Evolutionary conservation across 2,329 filamentous ascomycete genomes (phyloP).

Genomic region (Aspergillus carbonarius): DNA sequence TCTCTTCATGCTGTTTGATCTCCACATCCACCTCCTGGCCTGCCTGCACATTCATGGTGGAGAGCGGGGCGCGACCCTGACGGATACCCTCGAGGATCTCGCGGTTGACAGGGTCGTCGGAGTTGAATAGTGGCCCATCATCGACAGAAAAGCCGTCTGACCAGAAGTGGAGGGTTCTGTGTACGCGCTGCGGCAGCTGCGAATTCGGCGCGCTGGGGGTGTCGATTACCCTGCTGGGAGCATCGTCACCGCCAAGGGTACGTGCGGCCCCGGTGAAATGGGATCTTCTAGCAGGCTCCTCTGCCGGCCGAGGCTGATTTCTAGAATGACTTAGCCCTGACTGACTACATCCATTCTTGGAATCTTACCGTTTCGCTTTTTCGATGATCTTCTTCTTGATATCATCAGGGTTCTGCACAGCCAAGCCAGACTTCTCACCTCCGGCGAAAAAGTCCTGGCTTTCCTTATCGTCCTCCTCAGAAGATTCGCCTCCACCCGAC

Average conservation of each 20-base stretch:
- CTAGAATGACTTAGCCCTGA: constrained; percentile 20
- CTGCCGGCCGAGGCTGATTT: constrained; percentile 33
- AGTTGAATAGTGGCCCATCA: constrained; percentile 62
- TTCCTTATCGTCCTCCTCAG: constrained; percentile 55
- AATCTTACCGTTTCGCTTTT: constrained; percentile 41
- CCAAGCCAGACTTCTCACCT: constrained; percentile 67
- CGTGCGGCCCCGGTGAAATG: constrained; percentile 61
- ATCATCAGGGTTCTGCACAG: constrained; percentile 64
- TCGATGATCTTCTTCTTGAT: constrained; percentile 52
- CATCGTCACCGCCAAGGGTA: constrained; percentile 65
- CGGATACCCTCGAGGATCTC: constrained; percentile 63
- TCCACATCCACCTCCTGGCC: constrained; percentile 66
- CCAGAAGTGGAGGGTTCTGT: constrained; percentile 64
- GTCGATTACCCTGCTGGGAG: constrained; percentile 57
- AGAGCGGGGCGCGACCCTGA: constrained; percentile 60
- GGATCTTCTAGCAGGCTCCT: constrained; percentile 46
- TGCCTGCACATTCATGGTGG: constrained; percentile 61
- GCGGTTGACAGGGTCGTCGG: constrained; percentile 63
- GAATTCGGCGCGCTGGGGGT: constrained; percentile 48
- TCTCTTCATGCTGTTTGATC: constrained; percentile 62
- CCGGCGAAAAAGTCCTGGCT: constrained; percentile 62
- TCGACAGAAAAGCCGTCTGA: constrained; percentile 66
- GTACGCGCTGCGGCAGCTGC: constrained; percentile 51
- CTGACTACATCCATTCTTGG: not conserved
- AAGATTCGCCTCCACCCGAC: constrained; percentile 40